These are phyloP conservation scores for Fistulina hepatica DNA, from an alignment of 1,284 basidiomycete species.

Conservation along the genomic window DNA sequence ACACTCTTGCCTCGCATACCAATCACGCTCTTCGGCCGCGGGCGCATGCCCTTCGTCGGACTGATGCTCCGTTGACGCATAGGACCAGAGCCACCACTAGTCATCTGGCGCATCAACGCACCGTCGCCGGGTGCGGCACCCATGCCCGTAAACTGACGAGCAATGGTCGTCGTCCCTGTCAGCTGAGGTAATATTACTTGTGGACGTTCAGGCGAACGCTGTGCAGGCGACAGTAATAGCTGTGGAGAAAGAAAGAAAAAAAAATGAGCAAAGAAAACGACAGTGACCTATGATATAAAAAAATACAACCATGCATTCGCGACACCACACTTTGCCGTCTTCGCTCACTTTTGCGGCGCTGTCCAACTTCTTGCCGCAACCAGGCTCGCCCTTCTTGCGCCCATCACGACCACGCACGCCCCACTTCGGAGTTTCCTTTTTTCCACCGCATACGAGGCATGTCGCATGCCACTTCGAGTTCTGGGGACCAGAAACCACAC, in stretches of 20 bases:
- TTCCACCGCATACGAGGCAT: constrained; percentile 73
- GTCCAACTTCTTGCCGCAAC: constrained; percentile 73
- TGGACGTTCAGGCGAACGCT: constrained; percentile 40
- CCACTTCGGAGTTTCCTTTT: constrained; percentile 31
- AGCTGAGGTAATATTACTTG: constrained; percentile 41
- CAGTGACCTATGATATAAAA: too few species aligned
- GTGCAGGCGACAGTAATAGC: constrained; percentile 44
- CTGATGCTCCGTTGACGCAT: constrained; percentile 48
- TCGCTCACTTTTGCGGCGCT: constrained; percentile 67
- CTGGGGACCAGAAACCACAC: constrained; percentile 72
- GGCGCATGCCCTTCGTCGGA: constrained; percentile 39
- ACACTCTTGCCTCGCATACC: constrained; percentile 47
- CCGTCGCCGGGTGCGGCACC: constrained; percentile 29
- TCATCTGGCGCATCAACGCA: constrained; percentile 46
- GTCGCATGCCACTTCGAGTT: constrained; percentile 65
- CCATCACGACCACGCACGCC: constrained; percentile 29
- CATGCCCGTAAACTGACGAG: constrained; percentile 63
- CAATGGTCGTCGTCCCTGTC: constrained; percentile 62
- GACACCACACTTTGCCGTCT: constrained; percentile 67
- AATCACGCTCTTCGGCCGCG: constrained; percentile 54
- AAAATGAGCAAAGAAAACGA: constrained; percentile 2
- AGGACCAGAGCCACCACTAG: constrained; percentile 40
- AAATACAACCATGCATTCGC: constrained; percentile 74
- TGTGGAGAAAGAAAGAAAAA: constrained; percentile 20
- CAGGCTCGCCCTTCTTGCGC: constrained; percentile 48